Base-by-base conservation (phyloP, 2,329 filamentous ascomycete species). In the Beauveria brongniartii region DNA sequence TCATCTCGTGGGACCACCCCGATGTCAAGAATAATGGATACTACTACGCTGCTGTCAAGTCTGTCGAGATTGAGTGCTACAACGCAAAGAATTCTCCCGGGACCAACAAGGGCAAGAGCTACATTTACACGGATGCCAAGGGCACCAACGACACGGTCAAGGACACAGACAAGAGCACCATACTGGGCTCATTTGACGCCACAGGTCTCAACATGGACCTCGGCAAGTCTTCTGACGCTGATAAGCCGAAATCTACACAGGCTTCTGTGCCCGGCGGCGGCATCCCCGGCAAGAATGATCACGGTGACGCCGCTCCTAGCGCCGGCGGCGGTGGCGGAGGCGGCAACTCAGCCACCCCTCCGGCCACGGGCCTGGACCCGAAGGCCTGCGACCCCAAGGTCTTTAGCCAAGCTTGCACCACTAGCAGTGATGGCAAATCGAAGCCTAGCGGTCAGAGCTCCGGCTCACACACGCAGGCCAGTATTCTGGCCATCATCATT, bases 31-130 rank as follows among this genome's bases (percentile, higher is more conserved):
- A 83, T 57, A 81, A 90, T 70, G 90, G 91, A 37, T 97, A 97
- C 80, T 96, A 94, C 80, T 97, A 89, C 72, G 89, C 92, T 59
- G 84, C 83, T 48, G 84, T 97, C 68, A 80, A 85, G 59, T 85
- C 92, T 59, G 84, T 99, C 63, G 82, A 79, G n/a, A 86, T 97
- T 41, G 77, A 92, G 66, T 99, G 94, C 86, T 97, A 90, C 80
- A 82, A 92, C 67, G 79, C 82, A 40, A 72, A 75, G 59, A 74
- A 66, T 20, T 69, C 71, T 0, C 86, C 91, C 3, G 94, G 93
- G 34, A 81, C 83, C 24, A 89, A 86, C 74, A 84, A 80, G 59
- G 83, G 84, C 65, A 82, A 79, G 66, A 87, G 87, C 26, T 99
- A 97, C 81, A 83, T 85, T 66, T 96, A 90, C 80, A 87, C 82